Evolutionary conservation across 495 filamentous ascomycete species (phyloP).

Genomic region (Apiosordaria backusii): DNA sequence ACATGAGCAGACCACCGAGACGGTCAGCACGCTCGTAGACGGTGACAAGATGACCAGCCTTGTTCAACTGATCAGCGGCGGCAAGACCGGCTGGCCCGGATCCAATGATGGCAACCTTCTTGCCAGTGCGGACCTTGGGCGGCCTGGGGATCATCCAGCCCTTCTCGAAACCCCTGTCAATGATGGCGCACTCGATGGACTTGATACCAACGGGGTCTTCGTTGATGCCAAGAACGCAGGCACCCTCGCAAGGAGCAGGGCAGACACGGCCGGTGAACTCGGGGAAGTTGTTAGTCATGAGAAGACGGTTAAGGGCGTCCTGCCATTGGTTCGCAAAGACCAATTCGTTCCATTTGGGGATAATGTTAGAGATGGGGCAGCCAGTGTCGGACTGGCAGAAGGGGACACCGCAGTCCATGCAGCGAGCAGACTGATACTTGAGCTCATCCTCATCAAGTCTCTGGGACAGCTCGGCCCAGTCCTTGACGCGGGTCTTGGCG

Average conservation of each 20-base stretch:
- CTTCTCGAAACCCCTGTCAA: conserved; percentile 98
- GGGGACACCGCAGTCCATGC: conserved; percentile 99
- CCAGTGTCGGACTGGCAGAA: conserved; percentile 98
- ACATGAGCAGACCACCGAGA: conserved; percentile 91
- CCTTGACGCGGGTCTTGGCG: conserved; percentile 79
- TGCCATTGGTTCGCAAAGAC: conserved; percentile 91
- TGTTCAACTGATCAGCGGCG: conserved; percentile 92
- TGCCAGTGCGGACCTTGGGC: conserved; percentile 79
- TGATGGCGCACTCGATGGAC: conserved; percentile 98
- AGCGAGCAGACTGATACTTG: conserved; percentile 97
- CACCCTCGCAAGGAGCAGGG: conserved; percentile 95
- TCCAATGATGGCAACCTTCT: conserved; percentile 88
- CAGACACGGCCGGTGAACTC: conserved; percentile 99
- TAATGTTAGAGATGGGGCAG: conserved; percentile 98
- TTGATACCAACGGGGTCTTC: conserved; percentile 99
- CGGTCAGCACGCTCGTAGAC: conserved; percentile 97
- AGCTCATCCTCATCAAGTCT: conserved; percentile 94
- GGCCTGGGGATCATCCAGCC: conserved; percentile 94
- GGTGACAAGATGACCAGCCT: conserved; percentile 83
- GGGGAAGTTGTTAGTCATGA: conserved; percentile 99
- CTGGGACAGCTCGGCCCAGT: conserved; percentile 91
- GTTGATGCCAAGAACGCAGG: conserved; percentile 97
- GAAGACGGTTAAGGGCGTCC: conserved; percentile 88
- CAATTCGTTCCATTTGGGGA: conserved; percentile 98
- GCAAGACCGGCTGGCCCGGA: conserved; percentile 94